These are phyloP conservation scores for Zoysia japonica DNA, from an alignment of 176 grass and related monocot genomes.

Conservation along the genomic window DNA sequence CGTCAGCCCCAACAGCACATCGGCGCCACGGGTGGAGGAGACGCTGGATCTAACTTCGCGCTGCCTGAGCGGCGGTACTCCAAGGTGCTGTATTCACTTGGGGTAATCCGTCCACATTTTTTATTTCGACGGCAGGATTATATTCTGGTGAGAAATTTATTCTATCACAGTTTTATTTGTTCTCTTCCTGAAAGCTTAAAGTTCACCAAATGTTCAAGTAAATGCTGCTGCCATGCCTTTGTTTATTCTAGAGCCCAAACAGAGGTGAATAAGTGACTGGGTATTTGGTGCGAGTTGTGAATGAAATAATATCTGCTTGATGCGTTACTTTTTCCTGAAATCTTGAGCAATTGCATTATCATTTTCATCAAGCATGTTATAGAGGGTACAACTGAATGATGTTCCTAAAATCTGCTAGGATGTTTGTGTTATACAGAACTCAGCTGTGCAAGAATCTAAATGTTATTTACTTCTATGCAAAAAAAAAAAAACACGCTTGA, in stretches of 20 bases:
- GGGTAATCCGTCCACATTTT: slow-evolving; percentile 90
- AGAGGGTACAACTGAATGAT: not conserved
- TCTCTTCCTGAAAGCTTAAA: not conserved
- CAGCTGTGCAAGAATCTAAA: not conserved
- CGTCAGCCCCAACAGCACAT: too few species aligned
- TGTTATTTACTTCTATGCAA: slow-evolving; percentile 16
- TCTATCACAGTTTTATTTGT: slow-evolving; percentile 12
- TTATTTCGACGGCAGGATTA: slow-evolving; percentile 80
- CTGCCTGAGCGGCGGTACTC: slow-evolving; percentile 75
- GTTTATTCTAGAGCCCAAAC: slow-evolving; percentile 15
- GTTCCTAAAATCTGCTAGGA: not conserved
- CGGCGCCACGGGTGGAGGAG: slow-evolving; percentile 16
- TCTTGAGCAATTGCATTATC: slow-evolving; percentile 10
- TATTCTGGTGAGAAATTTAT: slow-evolving; percentile 77
- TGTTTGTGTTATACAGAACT: not conserved
- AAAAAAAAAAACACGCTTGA: slow-evolving; percentile 27
- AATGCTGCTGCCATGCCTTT: slow-evolving; percentile 5
- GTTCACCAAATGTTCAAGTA: not conserved
- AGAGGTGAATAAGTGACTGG: not conserved
- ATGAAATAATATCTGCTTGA: slow-evolving; percentile 13
- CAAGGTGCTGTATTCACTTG: slow-evolving; percentile 69
- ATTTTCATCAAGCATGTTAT: slow-evolving; percentile 33
- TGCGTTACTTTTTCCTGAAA: not conserved
- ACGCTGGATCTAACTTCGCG: slow-evolving; percentile 17
- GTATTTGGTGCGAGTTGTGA: not conserved